These are phyloP conservation scores for Trichophyton equinum DNA, from an alignment of 2,329 filamentous ascomycete genomes.

Conservation along the genomic window DNA sequence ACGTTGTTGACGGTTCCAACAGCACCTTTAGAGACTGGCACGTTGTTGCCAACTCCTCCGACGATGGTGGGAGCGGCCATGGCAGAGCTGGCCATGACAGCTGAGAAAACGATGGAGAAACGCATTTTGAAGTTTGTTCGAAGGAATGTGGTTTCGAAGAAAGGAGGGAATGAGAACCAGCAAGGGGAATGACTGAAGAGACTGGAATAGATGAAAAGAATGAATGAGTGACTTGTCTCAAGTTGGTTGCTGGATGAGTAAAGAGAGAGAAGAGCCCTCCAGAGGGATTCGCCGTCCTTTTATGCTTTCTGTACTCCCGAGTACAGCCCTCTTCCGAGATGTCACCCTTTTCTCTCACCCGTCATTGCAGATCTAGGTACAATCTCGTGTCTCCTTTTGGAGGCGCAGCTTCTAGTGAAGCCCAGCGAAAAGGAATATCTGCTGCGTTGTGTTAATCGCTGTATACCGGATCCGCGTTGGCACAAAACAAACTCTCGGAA, in stretches of 20 bases:
- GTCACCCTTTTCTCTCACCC: not conserved
- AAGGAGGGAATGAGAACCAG: not conserved
- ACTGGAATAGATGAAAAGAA: not conserved
- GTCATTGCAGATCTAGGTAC: not conserved
- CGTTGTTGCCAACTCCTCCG: not conserved
- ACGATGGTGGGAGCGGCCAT: not conserved
- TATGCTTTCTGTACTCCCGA: not conserved
- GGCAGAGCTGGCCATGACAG: not conserved
- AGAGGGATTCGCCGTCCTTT: not conserved
- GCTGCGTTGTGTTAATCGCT: not conserved
- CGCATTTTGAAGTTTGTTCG: not conserved
- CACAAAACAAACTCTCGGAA: not conserved
- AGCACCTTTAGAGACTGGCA: not conserved
- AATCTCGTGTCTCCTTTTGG: not conserved
- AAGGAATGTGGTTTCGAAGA: not conserved
- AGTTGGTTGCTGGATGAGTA: not conserved
- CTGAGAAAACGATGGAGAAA: not conserved
- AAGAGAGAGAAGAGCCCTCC: not conserved
- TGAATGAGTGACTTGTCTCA: conserved; percentile 1
- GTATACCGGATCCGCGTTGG: not conserved
- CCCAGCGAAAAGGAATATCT: not conserved
- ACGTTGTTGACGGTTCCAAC: not conserved
- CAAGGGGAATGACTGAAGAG: not conserved
- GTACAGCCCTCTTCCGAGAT: not conserved
- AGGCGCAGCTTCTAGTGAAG: not conserved